These are phyloP conservation scores for Achlya hypogyna DNA, from an alignment of 352 stramenopile genomes.

Conservation along the genomic window DNA sequence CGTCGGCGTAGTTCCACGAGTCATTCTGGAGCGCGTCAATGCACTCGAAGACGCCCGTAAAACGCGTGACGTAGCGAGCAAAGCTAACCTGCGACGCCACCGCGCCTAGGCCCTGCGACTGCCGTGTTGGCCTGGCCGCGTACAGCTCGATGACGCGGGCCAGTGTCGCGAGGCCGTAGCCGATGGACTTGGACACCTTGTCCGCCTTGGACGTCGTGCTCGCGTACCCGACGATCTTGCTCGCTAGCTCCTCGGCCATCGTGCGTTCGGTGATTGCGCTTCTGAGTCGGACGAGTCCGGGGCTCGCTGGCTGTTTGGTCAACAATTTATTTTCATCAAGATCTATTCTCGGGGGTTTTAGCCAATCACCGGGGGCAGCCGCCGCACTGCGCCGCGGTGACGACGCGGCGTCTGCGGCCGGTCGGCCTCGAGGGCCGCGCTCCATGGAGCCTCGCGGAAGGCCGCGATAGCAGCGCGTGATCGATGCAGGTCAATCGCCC, in stretches of 20 bases:
- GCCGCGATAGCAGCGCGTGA: too few species aligned
- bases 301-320: background rate
- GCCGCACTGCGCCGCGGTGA: too few species aligned
- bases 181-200: constrained; percentile 81
- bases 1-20: constrained; percentile 69
- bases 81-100: constrained; percentile 67
- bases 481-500: too few species aligned
- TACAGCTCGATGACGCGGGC: constrained; percentile 45
- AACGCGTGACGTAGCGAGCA: constrained; percentile 70
- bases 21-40: constrained; percentile 65
- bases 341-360: too few species aligned
- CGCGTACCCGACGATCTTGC: constrained; percentile 61
- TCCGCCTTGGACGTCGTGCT: constrained; percentile 50
- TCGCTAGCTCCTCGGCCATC: constrained; percentile 22
- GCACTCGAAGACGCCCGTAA: constrained; percentile 62
- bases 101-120: constrained; percentile 42
- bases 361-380: too few species aligned
- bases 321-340: background rate
- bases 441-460: too few species aligned
- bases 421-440: too few species aligned
- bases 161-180: constrained; percentile 48
- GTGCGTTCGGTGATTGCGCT: background rate
- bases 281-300: too few species aligned
- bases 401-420: too few species aligned
- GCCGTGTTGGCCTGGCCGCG: constrained; percentile 40